Base-by-base conservation (phyloP, 2,329 filamentous ascomycete genomes). In the Neofusicoccum laricinum region DNA sequence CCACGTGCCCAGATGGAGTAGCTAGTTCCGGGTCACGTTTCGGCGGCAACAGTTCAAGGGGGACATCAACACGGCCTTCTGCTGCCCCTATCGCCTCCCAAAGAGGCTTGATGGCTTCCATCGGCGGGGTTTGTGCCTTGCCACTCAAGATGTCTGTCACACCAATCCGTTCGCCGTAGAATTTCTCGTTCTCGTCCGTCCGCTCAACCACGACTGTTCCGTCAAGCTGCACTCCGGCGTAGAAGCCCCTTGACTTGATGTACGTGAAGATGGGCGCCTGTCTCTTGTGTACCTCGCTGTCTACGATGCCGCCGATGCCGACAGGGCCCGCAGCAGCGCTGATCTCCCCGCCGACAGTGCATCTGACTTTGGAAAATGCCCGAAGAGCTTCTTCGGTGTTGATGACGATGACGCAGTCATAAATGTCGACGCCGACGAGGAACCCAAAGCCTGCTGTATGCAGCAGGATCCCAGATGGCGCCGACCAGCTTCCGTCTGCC, bases 321-420 rank as follows among this genome's bases (percentile, higher is more conserved):
- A 95, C 84, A 0, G 93, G 93, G 0, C 93, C 93, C 7, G 89
- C 87, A 5, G 88, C 86, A 30, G 92, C 86, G 67, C 86, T 89
- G 61, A 96, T 85, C 74, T 97, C 92, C 49, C 90, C 88, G 4
- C 93, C 93, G 2, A 98, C 80, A 0, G 91, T 95, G 64, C 92
- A 88, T 61, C 90, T 86, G 3, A 94, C 81, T 65, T 88, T 89
- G 40, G 91, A 92, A 73, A 97, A 96, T 0, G 90, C 87, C 69
- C 96, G 90, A 49, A 98, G 81, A 5, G 93, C 92, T 64, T 91
- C 85, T 50, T 91, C 87, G 49, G 90, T 93, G 79, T 96, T 97
- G 73, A 97, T 93, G 41, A 97, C 90, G 8, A 97, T 85, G 14
- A 98, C 90, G 72, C 93, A 97, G 76, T 98, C 94, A 81, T 97